Evolutionary conservation across 2,329 filamentous ascomycete species (phyloP), one percentile per base, ranked within the genome.

Genomic region (Cercospora sesami): DNA sequence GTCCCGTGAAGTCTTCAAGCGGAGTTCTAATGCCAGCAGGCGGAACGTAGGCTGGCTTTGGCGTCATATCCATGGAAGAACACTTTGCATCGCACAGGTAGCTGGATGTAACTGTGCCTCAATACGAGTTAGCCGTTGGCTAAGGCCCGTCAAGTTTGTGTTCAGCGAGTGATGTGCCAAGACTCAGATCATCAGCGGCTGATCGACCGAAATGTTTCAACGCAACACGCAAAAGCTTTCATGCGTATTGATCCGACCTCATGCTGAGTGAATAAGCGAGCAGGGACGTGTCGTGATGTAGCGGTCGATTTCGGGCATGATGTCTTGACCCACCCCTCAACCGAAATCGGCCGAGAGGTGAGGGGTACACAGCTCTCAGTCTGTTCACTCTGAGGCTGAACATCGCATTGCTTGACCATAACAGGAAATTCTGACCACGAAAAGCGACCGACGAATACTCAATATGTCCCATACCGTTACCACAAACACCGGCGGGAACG

Each of bases 401-500:
- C 36, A 28, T 63, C 26, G 60, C 23, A 33, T 63, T 63, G 3
- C 26, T 48, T 51, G 42, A 51, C 60, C 42, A 63, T 51, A 51
- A 21, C 26, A 63, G 60, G 60, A 28, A 63, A 63, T 59, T 23
- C 30, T 28, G 26, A 28, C 60, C 60, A 63, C 36, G 48, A 21
- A 26, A 42, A 51, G 21, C 42, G 28, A 23, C 60, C 14, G 8
- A 48, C 60, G n/a, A 30, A 53, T 48, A 51, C 36, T 18, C 26
- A 48, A 51, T 51, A 63, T 63, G 60, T 42, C 23, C 30, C 23
- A 51, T 28, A 16, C 61, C 23, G 64, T 68, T 23, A 68, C 67
- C 9, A 68, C 67, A 42, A 68, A 66, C 45, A 66, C 63, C 42
- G 12, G 66, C 70, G 59, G 60, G 63, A 70, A 71, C 64, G 58